These are phyloP conservation scores for Hamigera avellanea DNA, from an alignment of 495 filamentous ascomycete species.

Conservation along the genomic window DNA sequence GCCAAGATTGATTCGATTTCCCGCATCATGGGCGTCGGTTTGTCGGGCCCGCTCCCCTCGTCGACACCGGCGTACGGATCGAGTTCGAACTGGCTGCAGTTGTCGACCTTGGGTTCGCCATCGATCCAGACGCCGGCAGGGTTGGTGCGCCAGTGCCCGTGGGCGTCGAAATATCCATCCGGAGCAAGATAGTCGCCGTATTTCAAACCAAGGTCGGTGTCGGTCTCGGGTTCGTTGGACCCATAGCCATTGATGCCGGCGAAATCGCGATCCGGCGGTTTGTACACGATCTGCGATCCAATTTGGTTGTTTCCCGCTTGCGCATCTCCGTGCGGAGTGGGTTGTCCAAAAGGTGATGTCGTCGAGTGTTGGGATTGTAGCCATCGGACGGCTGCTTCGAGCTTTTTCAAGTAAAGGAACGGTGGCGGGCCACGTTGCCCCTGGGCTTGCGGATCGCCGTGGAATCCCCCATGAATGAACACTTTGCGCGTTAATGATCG, in stretches of 20 bases:
- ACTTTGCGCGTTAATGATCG: conserved; percentile 67
- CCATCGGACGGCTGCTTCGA: conserved; percentile 28
- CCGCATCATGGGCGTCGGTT: conserved; percentile 38
- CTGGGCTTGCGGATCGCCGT: conserved; percentile 30
- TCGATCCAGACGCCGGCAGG: conserved; percentile 16
- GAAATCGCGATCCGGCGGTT: conserved; percentile 24
- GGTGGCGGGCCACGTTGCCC: conserved; percentile 32
- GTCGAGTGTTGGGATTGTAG: conserved; percentile 23
- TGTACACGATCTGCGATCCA: conserved; percentile 24
- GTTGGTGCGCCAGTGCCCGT: conserved; percentile 21
- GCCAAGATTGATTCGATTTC: conserved; percentile 71
- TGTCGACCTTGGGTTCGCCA: conserved; percentile 28
- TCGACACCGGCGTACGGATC: conserved; percentile 22
- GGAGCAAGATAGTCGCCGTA: conserved; percentile 28
- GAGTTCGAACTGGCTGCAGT: conserved; percentile 35
- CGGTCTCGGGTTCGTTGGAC: too few species aligned
- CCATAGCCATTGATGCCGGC: conserved; percentile 6
- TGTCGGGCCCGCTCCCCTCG: conserved; percentile 2
- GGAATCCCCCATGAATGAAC: conserved; percentile 51
- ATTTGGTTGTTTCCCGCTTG: conserved; percentile 7
- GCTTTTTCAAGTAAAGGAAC: conserved; percentile 30
- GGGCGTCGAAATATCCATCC: conserved; percentile 22
- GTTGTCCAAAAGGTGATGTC: neutral
- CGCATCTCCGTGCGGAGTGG: conserved; percentile 4
- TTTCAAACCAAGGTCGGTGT: conserved; percentile 10